These are phyloP conservation scores for Botryotinia narcissicola DNA, from an alignment of 2,329 filamentous ascomycete species.

Conservation along the genomic window DNA sequence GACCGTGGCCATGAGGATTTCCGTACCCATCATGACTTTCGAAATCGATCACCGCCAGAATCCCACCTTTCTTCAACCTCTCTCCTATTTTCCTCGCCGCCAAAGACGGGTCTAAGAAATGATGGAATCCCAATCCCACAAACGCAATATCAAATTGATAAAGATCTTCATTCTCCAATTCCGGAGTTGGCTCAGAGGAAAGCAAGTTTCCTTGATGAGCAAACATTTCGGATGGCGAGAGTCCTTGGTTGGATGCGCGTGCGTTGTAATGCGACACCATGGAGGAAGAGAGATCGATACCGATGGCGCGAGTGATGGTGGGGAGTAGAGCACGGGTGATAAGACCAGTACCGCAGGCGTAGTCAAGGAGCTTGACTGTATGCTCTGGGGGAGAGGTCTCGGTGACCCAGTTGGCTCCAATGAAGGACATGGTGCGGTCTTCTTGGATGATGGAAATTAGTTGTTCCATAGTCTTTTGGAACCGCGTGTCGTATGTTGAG, in stretches of 20 bases:
- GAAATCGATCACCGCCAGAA: conserved; percentile 67
- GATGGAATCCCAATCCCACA: conserved; percentile 63
- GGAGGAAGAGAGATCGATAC: conserved; percentile 67
- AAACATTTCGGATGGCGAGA: conserved; percentile 51
- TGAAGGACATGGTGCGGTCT: conserved; percentile 53
- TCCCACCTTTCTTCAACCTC: conserved; percentile 63
- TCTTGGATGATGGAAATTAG: conserved; percentile 54
- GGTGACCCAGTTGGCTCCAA: conserved; percentile 55
- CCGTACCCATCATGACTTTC: conserved; percentile 47
- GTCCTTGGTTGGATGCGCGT: conserved; percentile 54
- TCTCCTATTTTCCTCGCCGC: conserved; percentile 58
- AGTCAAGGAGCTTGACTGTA: conserved; percentile 56
- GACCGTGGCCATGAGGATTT: conserved; percentile 25
- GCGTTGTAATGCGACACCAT: conserved; percentile 70
- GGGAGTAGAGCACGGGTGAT: conserved; percentile 49
- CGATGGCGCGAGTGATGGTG: conserved; percentile 60
- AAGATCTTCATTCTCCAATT: conserved; percentile 47
- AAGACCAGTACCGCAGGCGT: conserved; percentile 71
- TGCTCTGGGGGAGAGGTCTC: neutral
- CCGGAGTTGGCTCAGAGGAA: neutral
- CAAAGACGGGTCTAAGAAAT: conserved; percentile 63
- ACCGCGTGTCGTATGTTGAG: conserved; percentile 55
- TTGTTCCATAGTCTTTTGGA: conserved; percentile 51
- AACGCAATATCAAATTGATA: conserved; percentile 66
- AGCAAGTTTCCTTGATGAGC: conserved; percentile 59